Evolutionary conservation across 352 stramenopile species (phyloP), one percentile per base, ranked within the genome.

Genomic region (Pythium chondricola): DNA sequence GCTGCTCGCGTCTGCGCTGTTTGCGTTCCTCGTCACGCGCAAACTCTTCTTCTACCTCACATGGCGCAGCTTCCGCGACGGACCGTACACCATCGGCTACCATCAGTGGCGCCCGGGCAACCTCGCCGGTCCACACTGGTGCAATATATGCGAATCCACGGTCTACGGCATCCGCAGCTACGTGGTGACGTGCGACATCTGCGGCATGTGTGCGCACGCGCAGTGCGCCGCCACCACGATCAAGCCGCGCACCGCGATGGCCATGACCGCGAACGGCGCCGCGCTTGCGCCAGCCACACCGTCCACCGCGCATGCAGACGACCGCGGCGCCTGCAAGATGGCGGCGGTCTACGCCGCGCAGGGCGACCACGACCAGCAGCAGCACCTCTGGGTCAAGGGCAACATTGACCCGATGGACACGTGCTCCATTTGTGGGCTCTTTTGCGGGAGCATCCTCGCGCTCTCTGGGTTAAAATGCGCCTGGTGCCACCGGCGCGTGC

Each of bases 81-180:
- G 74, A 4, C 64, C 73, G 7, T 91, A 91, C 59, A 67, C 72
- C 20, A 37, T 89, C 24, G 80, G 80, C 3, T 48, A 74, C 37
- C 80, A 91, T 48, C 80, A 91, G 52, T 91, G 80, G 80, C 71
- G 80, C 9, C 75, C 76, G 1, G 79, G 74, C 5, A 88, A 88
- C 42, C 66, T 88, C 20, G 74, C 80, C 1, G 80, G 79, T 1
- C 73, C 75, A 21, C 69, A 88, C 52, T 89, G 80, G 80, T 91
- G 80, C 59, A 91, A 91, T 26, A 68, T 89, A 47, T 91, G 80
- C 58, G 66, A 88, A 38, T 68, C 67, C 18, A 79, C 85, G 41
- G 76, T 89, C 52, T 88, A 89, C 54, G 77, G 80, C 43, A 91
- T 91, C 58, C 77, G 80, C 56, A 91, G 80, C 58, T 89, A 91